Conservation (phyloP, 2,329 filamentous ascomycete genomes). For the Pseudogymnoascus sp. region DNA sequence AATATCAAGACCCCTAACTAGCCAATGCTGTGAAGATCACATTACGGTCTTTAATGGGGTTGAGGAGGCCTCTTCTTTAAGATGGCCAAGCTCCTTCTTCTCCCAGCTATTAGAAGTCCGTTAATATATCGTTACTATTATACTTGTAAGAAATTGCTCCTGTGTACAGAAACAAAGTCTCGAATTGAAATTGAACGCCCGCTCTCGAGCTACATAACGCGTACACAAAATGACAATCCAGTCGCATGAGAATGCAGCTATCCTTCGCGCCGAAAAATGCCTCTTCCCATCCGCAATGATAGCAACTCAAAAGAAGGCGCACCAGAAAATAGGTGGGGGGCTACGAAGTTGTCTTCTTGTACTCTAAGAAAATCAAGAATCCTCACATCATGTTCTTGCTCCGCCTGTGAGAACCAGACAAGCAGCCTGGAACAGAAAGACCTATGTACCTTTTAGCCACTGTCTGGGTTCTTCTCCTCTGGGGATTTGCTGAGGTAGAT, state of each 20-base stretch:
- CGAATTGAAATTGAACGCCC: neutral
- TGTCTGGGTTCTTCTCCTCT: neutral
- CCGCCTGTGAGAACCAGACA: neutral
- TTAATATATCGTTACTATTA: neutral
- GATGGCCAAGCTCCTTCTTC: neutral
- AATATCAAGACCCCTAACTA: neutral
- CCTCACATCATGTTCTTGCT: neutral
- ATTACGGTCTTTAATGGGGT: neutral
- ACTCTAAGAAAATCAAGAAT: neutral
- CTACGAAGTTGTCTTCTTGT: neutral
- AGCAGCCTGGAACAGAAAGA: neutral
- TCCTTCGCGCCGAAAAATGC: neutral
- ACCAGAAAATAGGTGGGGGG: neutral
- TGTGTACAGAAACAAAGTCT: neutral
- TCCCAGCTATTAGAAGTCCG: neutral
- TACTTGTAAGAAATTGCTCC: neutral
- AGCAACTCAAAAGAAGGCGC: neutral
- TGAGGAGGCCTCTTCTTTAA: neutral
- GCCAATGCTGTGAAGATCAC: neutral
- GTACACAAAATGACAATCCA: neutral
- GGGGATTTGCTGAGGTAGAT: neutral
- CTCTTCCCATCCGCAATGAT: neutral
- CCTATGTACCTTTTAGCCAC: neutral
- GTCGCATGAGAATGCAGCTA: neutral
- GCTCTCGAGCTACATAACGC: neutral